A percentile compares a stretch with the other conserved stretches of the same genome.
These are phyloP conservation scores for Pythium periplocum DNA, from an alignment of 352 stramenopile species.

Conservation along the genomic window DNA sequence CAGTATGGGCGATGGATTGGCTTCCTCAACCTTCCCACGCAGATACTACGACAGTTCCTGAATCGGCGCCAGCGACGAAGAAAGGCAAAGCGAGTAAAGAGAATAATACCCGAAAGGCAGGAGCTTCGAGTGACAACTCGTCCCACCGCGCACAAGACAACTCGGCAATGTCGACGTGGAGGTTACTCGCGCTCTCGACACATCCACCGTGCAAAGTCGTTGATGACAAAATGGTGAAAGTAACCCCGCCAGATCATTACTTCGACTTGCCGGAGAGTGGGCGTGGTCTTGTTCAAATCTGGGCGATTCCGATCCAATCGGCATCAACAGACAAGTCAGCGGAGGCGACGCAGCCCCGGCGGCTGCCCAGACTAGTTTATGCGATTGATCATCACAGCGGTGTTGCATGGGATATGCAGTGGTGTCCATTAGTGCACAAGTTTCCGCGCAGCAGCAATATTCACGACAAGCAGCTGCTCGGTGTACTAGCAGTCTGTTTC, in stretches of 20 bases:
- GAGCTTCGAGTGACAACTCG: too few species aligned
- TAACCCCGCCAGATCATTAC: conserved; percentile 70
- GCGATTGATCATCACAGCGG: conserved; percentile 72
- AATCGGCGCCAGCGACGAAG: too few species aligned
- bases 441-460: conserved; percentile 20
- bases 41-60: too few species aligned
- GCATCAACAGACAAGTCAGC: neutral
- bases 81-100: too few species aligned
- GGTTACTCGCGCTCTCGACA: conserved; percentile 53
- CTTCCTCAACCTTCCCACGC: conserved; percentile 11
- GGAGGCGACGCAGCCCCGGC: neutral
- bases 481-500: conserved; percentile 68
- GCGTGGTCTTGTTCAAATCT: conserved; percentile 72
- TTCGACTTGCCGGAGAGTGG: conserved; percentile 49
- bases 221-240: conserved; percentile 53
- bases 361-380: conserved; percentile 54
- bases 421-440: conserved; percentile 48
- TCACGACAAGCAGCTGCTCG: conserved; percentile 28
- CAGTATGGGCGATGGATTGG: conserved; percentile 83
- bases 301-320: conserved; percentile 47
- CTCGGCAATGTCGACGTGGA: conserved; percentile 26
- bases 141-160: too few species aligned
- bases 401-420: conserved; percentile 79
- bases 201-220: conserved; percentile 64
- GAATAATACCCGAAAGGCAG: too few species aligned